Conservation (phyloP, 2,329 filamentous ascomycete genomes). For the Trematosphaeria pertusa region DNA sequence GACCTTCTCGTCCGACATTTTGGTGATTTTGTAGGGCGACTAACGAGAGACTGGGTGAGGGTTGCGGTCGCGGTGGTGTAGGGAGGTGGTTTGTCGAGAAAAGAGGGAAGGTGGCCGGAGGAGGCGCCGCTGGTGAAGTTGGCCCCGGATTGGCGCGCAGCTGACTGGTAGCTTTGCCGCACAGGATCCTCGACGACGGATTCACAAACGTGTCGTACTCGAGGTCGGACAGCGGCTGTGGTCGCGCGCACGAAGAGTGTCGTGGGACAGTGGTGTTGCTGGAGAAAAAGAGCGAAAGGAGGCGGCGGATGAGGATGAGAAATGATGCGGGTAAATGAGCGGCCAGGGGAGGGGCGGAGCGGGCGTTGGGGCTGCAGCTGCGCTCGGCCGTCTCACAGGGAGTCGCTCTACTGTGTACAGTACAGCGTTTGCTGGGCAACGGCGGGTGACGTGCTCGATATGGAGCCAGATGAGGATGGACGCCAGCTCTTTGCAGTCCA, state of each 20-base stretch:
- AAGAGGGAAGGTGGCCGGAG: conserved; percentile 16
- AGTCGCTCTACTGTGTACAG: conserved; percentile 9
- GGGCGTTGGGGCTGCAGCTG: conserved; percentile 25
- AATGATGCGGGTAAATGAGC: conserved; percentile 33
- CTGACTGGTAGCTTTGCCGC: conserved; percentile 29
- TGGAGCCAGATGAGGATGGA: conserved; percentile 24
- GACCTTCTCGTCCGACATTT: conserved; percentile 77
- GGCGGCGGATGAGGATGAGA: conserved; percentile 28
- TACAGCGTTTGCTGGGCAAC: conserved; percentile 22
- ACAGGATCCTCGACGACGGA: conserved; percentile 22
- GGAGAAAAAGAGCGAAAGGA: conserved; percentile 31
- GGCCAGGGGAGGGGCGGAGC: conserved; percentile 41
- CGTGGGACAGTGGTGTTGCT: conserved; percentile 12
- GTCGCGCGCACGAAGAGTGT: conserved; percentile 25
- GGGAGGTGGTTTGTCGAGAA: conserved; percentile 4
- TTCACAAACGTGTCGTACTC: conserved; percentile 31
- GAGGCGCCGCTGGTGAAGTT: conserved; percentile 19
- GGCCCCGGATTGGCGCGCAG: conserved; percentile 26
- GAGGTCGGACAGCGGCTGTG: conserved; percentile 32
- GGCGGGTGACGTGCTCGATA: conserved; percentile 19
- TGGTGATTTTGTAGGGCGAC: conserved; percentile 28
- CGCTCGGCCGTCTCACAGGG: conserved; percentile 19
- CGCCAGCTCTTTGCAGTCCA: conserved; percentile 21
- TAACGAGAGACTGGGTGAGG: conserved; percentile 27
- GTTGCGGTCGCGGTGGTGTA: conserved; percentile 18